Evolutionary conservation across 495 filamentous ascomycete genomes (phyloP).

Genomic region (Venustampulla echinocandica): DNA sequence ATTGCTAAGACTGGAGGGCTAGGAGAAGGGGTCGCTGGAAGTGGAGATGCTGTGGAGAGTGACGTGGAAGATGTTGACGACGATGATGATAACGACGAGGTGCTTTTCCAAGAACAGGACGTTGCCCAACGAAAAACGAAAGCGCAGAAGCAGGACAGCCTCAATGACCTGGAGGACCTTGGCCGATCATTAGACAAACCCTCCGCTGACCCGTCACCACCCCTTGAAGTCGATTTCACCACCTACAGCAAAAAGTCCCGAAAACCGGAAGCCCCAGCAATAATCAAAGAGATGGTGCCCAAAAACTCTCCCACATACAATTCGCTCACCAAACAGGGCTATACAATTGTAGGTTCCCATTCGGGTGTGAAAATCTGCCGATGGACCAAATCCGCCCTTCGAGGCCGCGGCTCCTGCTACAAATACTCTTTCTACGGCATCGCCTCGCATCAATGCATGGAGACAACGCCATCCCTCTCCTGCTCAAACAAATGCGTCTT

Average conservation of each 20-base stretch:
- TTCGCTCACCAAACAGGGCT: slow-evolving; percentile 90
- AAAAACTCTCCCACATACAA: slow-evolving; percentile 78
- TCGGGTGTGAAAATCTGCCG: slow-evolving; percentile 96
- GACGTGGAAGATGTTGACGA: slow-evolving; percentile 59
- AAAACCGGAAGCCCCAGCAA: slow-evolving; percentile 30
- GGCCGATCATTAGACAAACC: slow-evolving; percentile 50
- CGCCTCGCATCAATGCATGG: slow-evolving; percentile 92
- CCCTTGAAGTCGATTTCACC: slow-evolving; percentile 83
- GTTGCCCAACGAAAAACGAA: slow-evolving; percentile 25
- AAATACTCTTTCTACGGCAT: slow-evolving; percentile 97
- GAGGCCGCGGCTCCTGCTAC: slow-evolving; percentile 91
- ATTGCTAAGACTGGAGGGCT: slow-evolving; percentile 50
- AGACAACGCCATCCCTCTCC: slow-evolving; percentile 87
- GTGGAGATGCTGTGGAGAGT: slow-evolving; percentile 75
- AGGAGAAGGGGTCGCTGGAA: slow-evolving; percentile 73
- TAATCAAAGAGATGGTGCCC: slow-evolving; percentile 86
- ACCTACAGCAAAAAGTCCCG: slow-evolving; percentile 45
- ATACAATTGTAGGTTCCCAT: slow-evolving; percentile 89
- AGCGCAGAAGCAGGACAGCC: slow-evolving; percentile 34
- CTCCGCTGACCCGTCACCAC: slow-evolving; percentile 29
- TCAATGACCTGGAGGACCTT: slow-evolving; percentile 82
- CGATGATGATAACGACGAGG: slow-evolving; percentile 54
- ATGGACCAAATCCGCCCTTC: slow-evolving; percentile 97
- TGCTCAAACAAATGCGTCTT: slow-evolving; percentile 99
- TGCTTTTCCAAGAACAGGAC: slow-evolving; percentile 25